Evolutionary conservation across 345 rosid genomes (phyloP).

Genomic region (Durio zibethinus): DNA sequence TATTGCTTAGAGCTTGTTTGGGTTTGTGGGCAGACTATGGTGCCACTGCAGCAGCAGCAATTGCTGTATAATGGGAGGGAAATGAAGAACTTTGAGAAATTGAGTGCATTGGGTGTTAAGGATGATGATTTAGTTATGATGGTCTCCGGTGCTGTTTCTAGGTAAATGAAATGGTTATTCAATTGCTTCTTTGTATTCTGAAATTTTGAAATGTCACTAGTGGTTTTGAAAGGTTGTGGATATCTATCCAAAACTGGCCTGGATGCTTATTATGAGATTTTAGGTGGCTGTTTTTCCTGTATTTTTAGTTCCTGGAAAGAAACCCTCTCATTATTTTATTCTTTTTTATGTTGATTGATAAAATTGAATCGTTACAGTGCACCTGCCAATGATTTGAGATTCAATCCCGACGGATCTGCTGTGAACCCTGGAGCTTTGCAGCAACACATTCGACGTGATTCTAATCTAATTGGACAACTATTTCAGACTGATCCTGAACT

Average conservation of each 20-base stretch:
- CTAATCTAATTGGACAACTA: slow-evolving; percentile 73
- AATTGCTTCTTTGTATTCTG: neutral
- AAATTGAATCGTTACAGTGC: slow-evolving; percentile 42
- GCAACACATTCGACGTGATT: slow-evolving; percentile 67
- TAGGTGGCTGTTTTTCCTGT: neutral
- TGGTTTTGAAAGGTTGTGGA: neutral
- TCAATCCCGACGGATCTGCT: slow-evolving; percentile 93
- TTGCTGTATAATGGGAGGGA: slow-evolving; percentile 82
- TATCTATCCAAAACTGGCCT: neutral
- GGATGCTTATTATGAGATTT: neutral
- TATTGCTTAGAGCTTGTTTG: slow-evolving; percentile 8
- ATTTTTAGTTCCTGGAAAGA: neutral
- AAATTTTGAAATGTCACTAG: neutral
- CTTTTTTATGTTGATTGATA: slow-evolving; percentile 7
- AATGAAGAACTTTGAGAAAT: slow-evolving; percentile 64
- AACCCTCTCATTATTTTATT: neutral
- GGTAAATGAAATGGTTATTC: slow-evolving; percentile 32
- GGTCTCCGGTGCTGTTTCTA: slow-evolving; percentile 53
- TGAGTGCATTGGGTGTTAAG: slow-evolving; percentile 81
- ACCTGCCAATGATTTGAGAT: slow-evolving; percentile 42
- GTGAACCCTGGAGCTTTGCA: slow-evolving; percentile 84
- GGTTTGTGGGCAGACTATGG: slow-evolving; percentile 57
- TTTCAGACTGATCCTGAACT: slow-evolving; percentile 93
- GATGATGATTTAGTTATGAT: slow-evolving; percentile 95
- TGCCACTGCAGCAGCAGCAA: slow-evolving; percentile 85